Percentiles rank a stretch among this genome's conserved stretches.
phyloP scores from a whole-genome alignment of 2,329 filamentous ascomycete species.

The Calonectria crousiana region DNA sequence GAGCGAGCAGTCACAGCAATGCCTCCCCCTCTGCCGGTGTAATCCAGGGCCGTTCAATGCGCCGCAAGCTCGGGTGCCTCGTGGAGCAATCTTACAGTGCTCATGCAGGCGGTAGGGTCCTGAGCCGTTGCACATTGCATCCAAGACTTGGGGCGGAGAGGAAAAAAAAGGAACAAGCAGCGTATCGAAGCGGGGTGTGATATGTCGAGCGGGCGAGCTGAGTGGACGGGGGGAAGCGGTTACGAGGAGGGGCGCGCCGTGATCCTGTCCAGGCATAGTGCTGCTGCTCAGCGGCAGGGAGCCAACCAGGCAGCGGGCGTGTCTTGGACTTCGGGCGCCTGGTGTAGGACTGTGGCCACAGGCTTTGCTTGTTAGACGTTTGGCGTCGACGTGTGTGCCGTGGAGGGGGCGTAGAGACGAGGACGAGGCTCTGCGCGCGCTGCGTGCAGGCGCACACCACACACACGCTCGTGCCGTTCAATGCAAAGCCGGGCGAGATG shows the following conservation, averaged over 20 bases:
- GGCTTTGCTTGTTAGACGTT: not conserved
- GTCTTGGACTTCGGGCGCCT: not conserved
- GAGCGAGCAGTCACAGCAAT: slow-evolving; percentile 4
- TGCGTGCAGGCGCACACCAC: not conserved
- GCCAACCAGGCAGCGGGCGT: not conserved
- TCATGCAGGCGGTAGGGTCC: slow-evolving; percentile 41
- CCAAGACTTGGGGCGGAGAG: slow-evolving; percentile 15
- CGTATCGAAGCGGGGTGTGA: not conserved
- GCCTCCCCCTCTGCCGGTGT: not conserved
- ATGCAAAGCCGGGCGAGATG: slow-evolving; percentile 34
- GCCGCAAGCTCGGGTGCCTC: slow-evolving; percentile 33
- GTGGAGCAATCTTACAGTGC: slow-evolving; percentile 31
- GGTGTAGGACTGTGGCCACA: not conserved
- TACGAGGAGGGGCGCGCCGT: not conserved
- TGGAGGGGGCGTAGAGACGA: slow-evolving; percentile 2
- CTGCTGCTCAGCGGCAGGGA: not conserved
- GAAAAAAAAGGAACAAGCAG: slow-evolving; percentile 12
- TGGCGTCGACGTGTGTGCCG: not conserved
- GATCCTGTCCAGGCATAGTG: slow-evolving; percentile 1
- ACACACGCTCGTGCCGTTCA: slow-evolving; percentile 31
- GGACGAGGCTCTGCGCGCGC: slow-evolving; percentile 35
- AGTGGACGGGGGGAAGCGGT: not conserved
- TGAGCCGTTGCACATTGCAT: slow-evolving; percentile 39
- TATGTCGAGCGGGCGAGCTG: slow-evolving; percentile 4
- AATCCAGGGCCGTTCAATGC: slow-evolving; percentile 8